phyloP scores from a whole-genome alignment of 768 basidiomycete genomes.

The Kwoniella newhampshirensis region DNA sequence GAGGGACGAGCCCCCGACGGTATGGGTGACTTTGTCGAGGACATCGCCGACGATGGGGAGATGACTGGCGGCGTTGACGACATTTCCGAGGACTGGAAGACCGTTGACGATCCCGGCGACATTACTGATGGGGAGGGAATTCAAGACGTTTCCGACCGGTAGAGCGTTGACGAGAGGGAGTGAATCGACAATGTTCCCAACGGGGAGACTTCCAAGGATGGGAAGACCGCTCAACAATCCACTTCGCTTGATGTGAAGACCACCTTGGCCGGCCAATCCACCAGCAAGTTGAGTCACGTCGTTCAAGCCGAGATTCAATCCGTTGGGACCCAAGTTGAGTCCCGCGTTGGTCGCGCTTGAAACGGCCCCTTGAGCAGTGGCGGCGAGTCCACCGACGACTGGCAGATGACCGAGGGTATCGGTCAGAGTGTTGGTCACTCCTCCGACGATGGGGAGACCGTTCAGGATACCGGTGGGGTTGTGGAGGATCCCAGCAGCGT shows the following conservation, averaged over 20 bases:
- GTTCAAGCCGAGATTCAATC: conserved; percentile 6
- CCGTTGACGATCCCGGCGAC: conserved; percentile 9
- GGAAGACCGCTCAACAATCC: conserved; percentile 14
- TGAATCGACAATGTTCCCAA: conserved; percentile 12
- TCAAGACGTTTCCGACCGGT: conserved; percentile 7
- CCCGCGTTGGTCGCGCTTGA: conserved; percentile 9
- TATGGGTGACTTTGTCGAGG: conserved; percentile 13
- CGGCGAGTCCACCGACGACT: conserved; percentile 13
- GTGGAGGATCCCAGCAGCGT: conserved; percentile 1
- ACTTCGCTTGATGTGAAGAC: conserved; percentile 3
- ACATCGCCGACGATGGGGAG: conserved; percentile 14
- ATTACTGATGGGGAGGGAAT: conserved; percentile 10
- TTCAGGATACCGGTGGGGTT: conserved; percentile 12
- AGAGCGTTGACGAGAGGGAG: conserved; percentile 15
- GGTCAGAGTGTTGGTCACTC: conserved; percentile 7
- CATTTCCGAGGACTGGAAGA: conserved; percentile 13
- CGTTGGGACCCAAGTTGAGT: conserved; percentile 3
- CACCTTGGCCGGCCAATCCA: conserved; percentile 3
- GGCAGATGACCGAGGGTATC: conserved; percentile 15
- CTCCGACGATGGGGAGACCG: conserved; percentile 11
- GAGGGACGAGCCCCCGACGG: not conserved
- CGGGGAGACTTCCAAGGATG: conserved; percentile 13
- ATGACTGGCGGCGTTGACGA: conserved; percentile 8
- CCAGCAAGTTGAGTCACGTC: conserved; percentile 5
- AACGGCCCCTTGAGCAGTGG: conserved; percentile 6